phyloP scores from a whole-genome alignment of 495 filamentous ascomycete genomes.

The Viridothelium virens region DNA sequence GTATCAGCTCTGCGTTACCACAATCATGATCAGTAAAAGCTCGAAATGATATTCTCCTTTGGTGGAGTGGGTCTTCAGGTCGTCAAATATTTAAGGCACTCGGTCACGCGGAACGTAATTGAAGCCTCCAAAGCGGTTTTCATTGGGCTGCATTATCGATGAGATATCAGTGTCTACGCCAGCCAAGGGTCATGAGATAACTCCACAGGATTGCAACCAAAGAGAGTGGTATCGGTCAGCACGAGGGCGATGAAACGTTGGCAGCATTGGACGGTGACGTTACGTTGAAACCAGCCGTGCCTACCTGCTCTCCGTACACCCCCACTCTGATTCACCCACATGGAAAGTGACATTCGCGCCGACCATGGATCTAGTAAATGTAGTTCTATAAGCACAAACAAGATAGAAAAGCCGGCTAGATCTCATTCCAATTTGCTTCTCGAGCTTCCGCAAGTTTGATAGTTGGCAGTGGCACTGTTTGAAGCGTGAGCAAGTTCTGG shows the following conservation, averaged over 20 bases:
- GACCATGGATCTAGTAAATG: too few species aligned
- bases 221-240: conserved; percentile 9
- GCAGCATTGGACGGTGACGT: conserved; percentile 4
- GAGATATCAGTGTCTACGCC: neutral
- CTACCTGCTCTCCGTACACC: neutral
- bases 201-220: neutral
- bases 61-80: too few species aligned
- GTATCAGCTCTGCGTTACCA: neutral
- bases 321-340: neutral
- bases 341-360: neutral
- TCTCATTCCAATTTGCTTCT: too few species aligned
- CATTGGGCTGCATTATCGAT: neutral
- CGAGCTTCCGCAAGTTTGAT: too few species aligned
- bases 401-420: too few species aligned
- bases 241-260: neutral
- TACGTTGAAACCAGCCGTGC: neutral
- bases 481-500: too few species aligned
- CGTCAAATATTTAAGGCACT: too few species aligned
- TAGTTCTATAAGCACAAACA: too few species aligned
- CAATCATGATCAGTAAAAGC: neutral
- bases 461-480: too few species aligned
- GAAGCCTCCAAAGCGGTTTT: neutral
- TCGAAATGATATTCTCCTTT: neutral
- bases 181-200: neutral
- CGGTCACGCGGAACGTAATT: too few species aligned